Conservation (phyloP, 306 rosid species). For the Corylus americana region DNA sequence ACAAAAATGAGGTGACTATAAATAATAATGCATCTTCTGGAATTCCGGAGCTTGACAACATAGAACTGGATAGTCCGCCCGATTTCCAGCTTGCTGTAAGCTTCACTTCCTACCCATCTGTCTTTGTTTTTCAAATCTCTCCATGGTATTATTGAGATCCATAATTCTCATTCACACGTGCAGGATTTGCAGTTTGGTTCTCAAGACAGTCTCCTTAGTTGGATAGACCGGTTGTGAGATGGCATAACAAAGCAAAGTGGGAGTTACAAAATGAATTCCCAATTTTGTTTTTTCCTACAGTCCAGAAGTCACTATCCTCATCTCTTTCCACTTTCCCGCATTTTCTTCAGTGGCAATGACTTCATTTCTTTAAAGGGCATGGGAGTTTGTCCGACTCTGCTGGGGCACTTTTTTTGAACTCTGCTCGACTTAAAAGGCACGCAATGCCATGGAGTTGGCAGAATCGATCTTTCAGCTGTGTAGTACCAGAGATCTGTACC, state of each 20-base stretch:
- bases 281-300: conserved; percentile 28
- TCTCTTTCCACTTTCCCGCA: neutral
- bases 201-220: conserved; percentile 61
- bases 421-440: conserved; percentile 8
- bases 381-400: conserved; percentile 2
- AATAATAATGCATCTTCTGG: conserved; percentile 39
- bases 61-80: conserved; percentile 73
- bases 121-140: conserved; percentile 18
- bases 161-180: conserved; percentile 20
- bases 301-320: neutral
- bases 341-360: conserved; percentile 1
- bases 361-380: conserved; percentile 1
- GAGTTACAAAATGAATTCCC: conserved; percentile 18
- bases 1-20: conserved; percentile 19
- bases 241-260: conserved; percentile 4
- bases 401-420: conserved; percentile 4
- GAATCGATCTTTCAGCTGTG: neutral
- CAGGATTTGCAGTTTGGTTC: conserved; percentile 73
- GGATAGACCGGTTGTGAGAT: conserved; percentile 56
- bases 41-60: conserved; percentile 55
- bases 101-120: conserved; percentile 16
- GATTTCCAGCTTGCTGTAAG: conserved; percentile 77
- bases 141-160: conserved; percentile 10
- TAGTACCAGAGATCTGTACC: neutral
- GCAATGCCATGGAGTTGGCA: neutral